Evolutionary conservation across 2,329 filamentous ascomycete genomes (phyloP).

Genomic region (Diplocarpon rosae): DNA sequence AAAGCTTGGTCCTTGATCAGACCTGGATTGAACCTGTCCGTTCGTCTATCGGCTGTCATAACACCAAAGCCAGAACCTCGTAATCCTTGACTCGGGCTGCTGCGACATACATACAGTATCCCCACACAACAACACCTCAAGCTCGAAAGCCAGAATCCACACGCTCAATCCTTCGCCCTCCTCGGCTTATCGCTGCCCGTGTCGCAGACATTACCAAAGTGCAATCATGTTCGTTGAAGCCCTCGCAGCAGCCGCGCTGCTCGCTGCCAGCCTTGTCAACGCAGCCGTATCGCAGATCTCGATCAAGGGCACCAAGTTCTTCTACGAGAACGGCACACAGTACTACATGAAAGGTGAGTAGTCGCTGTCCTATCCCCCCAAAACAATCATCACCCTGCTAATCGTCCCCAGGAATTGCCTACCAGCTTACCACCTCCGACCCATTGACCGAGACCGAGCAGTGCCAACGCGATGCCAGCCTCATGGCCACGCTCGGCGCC

Average conservation of each 20-base stretch:
- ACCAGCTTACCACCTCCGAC: constrained; percentile 54
- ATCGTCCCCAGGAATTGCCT: constrained; percentile 53
- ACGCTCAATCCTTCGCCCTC: no score
- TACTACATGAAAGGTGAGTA: constrained; percentile 72
- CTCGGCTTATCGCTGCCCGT: no score
- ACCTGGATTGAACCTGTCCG: no score
- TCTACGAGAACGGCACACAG: constrained; percentile 67
- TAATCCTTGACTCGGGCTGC: no score
- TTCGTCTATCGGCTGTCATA: no score
- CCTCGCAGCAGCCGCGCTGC: constrained; percentile 15
- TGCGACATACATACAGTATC: no score
- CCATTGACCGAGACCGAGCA: constrained; percentile 67
- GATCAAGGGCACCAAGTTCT: constrained; percentile 70
- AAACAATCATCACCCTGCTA: constrained; percentile 1
- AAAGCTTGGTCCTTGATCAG: no score
- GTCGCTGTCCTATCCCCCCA: neutral
- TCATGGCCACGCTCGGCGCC: constrained; percentile 72
- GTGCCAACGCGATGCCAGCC: constrained; percentile 60
- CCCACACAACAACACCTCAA: no score
- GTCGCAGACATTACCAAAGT: no score
- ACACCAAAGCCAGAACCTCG: no score
- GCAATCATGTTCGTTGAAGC: constrained; percentile 19
- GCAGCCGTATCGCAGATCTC: constrained; percentile 37
- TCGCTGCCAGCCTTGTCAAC: constrained; percentile 19
- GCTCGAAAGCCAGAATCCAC: no score